Evolutionary conservation across 2,329 filamentous ascomycete species (phyloP).

Genomic region (Fusarium nisikadoi): DNA sequence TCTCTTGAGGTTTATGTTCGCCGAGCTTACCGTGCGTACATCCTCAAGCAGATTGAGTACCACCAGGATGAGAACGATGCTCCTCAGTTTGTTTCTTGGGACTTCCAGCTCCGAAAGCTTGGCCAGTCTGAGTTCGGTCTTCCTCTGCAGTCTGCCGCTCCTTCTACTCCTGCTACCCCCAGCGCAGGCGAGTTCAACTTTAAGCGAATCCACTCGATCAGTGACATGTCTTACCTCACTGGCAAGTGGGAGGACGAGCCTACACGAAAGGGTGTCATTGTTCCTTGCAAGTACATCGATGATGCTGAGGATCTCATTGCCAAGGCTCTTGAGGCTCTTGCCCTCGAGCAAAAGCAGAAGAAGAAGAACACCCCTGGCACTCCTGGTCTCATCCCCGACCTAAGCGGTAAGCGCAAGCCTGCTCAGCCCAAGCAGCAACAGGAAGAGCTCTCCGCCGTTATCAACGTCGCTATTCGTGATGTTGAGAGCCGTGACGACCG

Average conservation of each 20-base stretch:
- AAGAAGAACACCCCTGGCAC: constrained; percentile 61
- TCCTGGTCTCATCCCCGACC: constrained; percentile 73
- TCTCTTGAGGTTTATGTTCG: constrained; percentile 96
- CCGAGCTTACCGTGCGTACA: constrained; percentile 95
- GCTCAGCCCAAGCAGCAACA: constrained; percentile 40
- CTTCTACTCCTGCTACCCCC: constrained; percentile 85
- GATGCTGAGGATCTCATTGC: constrained; percentile 89
- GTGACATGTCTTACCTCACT: constrained; percentile 91
- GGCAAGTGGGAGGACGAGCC: constrained; percentile 80
- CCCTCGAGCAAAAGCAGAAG: constrained; percentile 67
- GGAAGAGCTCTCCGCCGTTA: constrained; percentile 88
- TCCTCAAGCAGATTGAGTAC: constrained; percentile 89
- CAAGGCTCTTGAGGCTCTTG: constrained; percentile 87
- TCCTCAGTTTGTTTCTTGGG: constrained; percentile 88
- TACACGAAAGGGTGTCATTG: constrained; percentile 89
- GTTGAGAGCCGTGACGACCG: constrained; percentile 84
- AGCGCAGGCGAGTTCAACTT: constrained; percentile 68
- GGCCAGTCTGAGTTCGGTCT: constrained; percentile 91
- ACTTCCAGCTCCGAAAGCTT: constrained; percentile 93
- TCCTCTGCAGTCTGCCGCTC: constrained; percentile 79
- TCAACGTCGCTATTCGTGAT: constrained; percentile 92
- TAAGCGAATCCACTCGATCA: constrained; percentile 92
- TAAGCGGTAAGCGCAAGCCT: constrained; percentile 77
- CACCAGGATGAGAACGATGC: constrained; percentile 77
- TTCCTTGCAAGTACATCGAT: constrained; percentile 92